A percentile compares a stretch with the other conserved stretches of the same genome.
Evolutionary conservation across 2,329 filamentous ascomycete genomes (phyloP).

Genomic region (Aureobasidium sp.): DNA sequence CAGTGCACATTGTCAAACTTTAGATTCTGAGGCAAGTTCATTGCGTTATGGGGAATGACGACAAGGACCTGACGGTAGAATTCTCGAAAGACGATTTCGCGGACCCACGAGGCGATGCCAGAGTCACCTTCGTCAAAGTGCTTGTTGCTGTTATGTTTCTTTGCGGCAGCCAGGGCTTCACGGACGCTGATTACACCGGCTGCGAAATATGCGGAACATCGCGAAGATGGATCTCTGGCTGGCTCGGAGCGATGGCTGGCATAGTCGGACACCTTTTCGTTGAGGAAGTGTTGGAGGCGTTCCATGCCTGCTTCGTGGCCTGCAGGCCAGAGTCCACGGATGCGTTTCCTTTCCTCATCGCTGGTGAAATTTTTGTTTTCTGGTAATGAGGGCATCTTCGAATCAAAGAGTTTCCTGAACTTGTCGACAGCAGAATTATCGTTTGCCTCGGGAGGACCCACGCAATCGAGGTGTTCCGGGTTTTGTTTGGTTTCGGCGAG

Average conservation of each 20-base stretch:
- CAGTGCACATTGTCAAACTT: constrained; percentile 47
- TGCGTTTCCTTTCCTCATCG: constrained; percentile 33
- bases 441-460: constrained; percentile 37
- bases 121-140: constrained; percentile 36
- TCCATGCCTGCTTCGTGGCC: constrained; percentile 37
- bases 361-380: constrained; percentile 36
- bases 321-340: constrained; percentile 40
- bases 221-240: constrained; percentile 35
- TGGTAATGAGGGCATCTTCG: constrained; percentile 32
- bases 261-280: constrained; percentile 31
- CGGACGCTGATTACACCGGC: constrained; percentile 40
- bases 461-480: constrained; percentile 38
- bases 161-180: constrained; percentile 37
- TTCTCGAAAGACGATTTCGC: constrained; percentile 47
- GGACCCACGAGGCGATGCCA: constrained; percentile 40
- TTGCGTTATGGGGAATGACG: constrained; percentile 41
- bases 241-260: constrained; percentile 37
- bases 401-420: constrained; percentile 54
- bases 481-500: constrained; percentile 37
- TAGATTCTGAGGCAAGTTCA: constrained; percentile 46
- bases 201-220: constrained; percentile 41
- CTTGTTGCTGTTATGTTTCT: constrained; percentile 36
- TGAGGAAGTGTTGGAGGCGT: constrained; percentile 36
- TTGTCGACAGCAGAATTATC: constrained; percentile 38
- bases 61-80: constrained; percentile 44